Conservation (phyloP, 768 basidiomycete genomes). For the Lyophyllum semitale region DNA sequence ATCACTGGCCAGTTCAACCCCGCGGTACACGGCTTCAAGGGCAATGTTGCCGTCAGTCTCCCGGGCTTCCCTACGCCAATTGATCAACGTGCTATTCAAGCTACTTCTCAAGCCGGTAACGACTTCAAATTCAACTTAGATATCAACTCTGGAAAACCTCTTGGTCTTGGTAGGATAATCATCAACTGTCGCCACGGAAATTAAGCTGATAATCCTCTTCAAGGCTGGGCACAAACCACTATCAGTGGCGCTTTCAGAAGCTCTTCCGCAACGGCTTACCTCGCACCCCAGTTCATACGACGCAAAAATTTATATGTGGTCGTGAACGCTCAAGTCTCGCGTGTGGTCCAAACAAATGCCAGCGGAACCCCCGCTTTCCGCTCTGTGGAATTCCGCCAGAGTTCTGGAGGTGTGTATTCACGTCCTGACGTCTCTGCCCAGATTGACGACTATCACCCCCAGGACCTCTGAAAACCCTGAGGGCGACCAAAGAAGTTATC, state of each 20-base stretch:
- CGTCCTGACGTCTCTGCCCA: neutral
- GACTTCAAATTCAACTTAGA: constrained; percentile 18
- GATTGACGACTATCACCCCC: neutral
- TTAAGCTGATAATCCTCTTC: neutral
- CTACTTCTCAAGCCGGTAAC: neutral
- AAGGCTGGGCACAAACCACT: constrained; percentile 24
- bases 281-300: constrained; percentile 17
- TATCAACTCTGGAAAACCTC: constrained; percentile 22
- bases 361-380: constrained; percentile 12
- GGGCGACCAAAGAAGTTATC: constrained; percentile 34
- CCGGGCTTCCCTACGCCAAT: neutral
- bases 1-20: constrained; percentile 32
- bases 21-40: constrained; percentile 18
- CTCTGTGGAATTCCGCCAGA: constrained; percentile 17
- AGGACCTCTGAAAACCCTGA: constrained; percentile 13
- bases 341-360: constrained; percentile 19
- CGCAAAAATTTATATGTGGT: constrained; percentile 26
- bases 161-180: constrained; percentile 18
- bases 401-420: constrained; percentile 4
- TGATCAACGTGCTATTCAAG: neutral
- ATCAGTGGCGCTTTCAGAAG: constrained; percentile 24
- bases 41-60: neutral
- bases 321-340: constrained; percentile 25
- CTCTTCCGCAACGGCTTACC: constrained; percentile 25
- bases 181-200: neutral